A percentile compares a stretch with the other conserved stretches of the same genome.
These are phyloP conservation scores for Solanum rostratum DNA, from an alignment of 257 asterid species.

Conservation along the genomic window DNA sequence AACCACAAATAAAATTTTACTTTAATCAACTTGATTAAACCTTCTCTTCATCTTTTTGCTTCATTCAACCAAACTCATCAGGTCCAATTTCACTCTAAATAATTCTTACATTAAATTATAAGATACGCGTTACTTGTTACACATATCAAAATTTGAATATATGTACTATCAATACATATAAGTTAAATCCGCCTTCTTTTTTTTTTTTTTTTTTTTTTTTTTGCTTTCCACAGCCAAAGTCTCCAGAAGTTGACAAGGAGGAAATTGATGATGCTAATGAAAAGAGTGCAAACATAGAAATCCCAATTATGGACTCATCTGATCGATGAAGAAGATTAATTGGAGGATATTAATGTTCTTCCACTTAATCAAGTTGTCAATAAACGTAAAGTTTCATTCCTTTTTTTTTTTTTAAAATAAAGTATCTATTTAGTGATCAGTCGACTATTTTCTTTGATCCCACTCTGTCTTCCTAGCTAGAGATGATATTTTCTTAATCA, in stretches of 20 bases:
- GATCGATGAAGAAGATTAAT: constrained; percentile 36
- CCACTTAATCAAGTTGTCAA: constrained; percentile 23
- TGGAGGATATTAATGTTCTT: constrained; percentile 9
- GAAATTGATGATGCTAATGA: constrained; percentile 11
- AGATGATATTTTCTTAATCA: not conserved
- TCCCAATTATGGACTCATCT: constrained; percentile 18
- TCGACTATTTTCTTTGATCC: too few species aligned
- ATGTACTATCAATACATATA: too few species aligned
- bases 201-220: not conserved
- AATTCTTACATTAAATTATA: too few species aligned
- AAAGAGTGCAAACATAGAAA: not conserved
- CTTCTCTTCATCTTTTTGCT: constrained; percentile 31
- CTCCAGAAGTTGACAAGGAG: constrained; percentile 8
- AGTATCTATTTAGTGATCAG: too few species aligned
- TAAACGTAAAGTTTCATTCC: constrained; percentile 35
- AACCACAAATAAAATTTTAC: too few species aligned
- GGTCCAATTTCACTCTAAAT: not conserved
- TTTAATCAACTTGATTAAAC: too few species aligned
- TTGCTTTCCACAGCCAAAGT: constrained; percentile 9
- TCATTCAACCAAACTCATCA: constrained; percentile 19
- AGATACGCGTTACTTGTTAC: too few species aligned
- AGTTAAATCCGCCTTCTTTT: not conserved
- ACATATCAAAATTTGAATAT: too few species aligned
- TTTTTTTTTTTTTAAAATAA: too few species aligned
- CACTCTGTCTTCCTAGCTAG: not conserved